Conservation (phyloP, 2,329 filamentous ascomycete genomes). For the Microdochium paspali region DNA sequence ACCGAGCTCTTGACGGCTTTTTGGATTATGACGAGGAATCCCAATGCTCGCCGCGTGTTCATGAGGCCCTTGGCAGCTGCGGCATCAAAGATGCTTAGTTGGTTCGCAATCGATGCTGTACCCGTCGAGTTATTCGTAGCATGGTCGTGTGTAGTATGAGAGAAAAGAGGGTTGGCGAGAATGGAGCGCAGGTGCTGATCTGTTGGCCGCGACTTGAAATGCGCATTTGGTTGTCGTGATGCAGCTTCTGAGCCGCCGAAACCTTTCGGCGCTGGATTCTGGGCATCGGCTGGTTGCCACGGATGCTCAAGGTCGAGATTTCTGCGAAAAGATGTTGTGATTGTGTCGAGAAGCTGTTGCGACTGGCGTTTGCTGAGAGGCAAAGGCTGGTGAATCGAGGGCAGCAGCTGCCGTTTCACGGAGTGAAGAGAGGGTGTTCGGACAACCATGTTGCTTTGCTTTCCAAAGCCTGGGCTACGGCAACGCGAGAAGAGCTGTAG, state of each 20-base stretch:
- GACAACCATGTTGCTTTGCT: conserved; percentile 13
- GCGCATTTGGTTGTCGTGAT: conserved; percentile 3
- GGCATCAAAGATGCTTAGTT: conserved; percentile 45
- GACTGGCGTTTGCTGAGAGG: conserved; percentile 40
- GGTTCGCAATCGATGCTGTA: conserved; percentile 4
- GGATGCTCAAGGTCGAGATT: conserved; percentile 51
- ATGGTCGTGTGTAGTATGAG: conserved; percentile 20
- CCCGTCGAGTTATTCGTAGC: neutral
- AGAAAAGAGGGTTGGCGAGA: conserved; percentile 47
- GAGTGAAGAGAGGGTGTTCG: conserved; percentile 25
- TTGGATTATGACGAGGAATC: conserved; percentile 40
- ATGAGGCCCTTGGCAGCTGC: conserved; percentile 47
- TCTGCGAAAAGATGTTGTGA: conserved; percentile 47
- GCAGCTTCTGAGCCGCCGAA: conserved; percentile 3
- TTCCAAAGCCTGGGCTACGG: no score
- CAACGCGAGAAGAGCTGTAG: no score
- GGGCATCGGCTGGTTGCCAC: conserved; percentile 22
- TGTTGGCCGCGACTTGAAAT: conserved; percentile 20
- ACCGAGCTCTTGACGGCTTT: conserved; percentile 25
- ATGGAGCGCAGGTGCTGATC: conserved; percentile 46
- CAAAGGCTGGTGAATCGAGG: conserved; percentile 40
- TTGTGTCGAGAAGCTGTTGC: conserved; percentile 42
- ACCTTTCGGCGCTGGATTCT: conserved; percentile 4
- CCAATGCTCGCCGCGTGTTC: conserved; percentile 41
- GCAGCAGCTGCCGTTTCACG: conserved; percentile 28